Conservation (phyloP, 164 flowering plant species). For the Umbellularia californica region DNA sequence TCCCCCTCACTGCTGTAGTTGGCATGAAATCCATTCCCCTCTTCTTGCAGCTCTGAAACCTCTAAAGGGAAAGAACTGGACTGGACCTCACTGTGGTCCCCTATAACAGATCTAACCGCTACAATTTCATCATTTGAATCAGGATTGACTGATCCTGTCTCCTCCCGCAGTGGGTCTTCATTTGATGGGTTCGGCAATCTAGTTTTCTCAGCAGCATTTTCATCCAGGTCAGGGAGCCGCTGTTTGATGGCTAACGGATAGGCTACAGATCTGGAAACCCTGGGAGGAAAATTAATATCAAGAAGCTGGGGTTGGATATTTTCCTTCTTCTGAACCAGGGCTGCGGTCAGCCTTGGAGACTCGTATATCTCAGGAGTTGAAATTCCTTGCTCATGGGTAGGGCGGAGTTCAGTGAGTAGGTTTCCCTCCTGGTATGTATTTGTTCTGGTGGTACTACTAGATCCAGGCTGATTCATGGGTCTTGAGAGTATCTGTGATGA, state of each 20-base stretch:
- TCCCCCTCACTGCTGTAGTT: slow-evolving; percentile 77
- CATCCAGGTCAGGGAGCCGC: slow-evolving; percentile 32
- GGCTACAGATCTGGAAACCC: slow-evolving; percentile 30
- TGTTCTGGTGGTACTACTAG: slow-evolving; percentile 35
- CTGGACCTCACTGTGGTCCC: slow-evolving; percentile 57
- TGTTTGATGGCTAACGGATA: slow-evolving; percentile 26
- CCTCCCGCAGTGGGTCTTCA: slow-evolving; percentile 17
- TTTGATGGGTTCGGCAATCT: slow-evolving; percentile 12
- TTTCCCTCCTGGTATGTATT: slow-evolving; percentile 36
- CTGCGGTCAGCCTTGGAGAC: slow-evolving; percentile 65
- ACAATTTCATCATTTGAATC: slow-evolving; percentile 38
- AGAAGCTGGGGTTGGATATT: slow-evolving; percentile 56
- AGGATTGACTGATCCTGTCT: slow-evolving; percentile 20
- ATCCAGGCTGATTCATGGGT: slow-evolving; percentile 36
- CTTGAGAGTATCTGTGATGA: slow-evolving; percentile 47
- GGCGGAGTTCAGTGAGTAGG: slow-evolving; percentile 18
- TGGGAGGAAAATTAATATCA: slow-evolving; percentile 89
- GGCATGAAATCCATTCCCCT: slow-evolving; percentile 19
- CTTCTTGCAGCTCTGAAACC: slow-evolving; percentile 30
- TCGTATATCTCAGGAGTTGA: slow-evolving; percentile 89
- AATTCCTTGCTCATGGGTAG: slow-evolving; percentile 66
- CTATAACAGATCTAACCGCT: slow-evolving; percentile 59
- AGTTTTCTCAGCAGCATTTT: slow-evolving; percentile 29
- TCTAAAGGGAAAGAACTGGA: slow-evolving; percentile 58
- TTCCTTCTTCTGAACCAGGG: slow-evolving; percentile 46